Base-by-base conservation (phyloP, 1,284 basidiomycete species). In the Porodaedalea pini region DNA sequence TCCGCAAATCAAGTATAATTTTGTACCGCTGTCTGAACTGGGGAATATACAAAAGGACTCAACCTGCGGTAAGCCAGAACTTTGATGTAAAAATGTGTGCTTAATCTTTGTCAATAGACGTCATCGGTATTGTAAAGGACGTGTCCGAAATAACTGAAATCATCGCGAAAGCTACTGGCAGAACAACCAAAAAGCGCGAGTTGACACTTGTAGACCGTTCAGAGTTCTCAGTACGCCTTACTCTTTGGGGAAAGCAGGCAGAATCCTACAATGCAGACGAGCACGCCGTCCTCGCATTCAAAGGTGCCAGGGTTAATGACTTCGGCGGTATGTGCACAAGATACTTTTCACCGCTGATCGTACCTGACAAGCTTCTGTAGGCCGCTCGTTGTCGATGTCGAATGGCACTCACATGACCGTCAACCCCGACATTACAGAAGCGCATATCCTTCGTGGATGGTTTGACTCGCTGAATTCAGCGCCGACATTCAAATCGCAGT, bases 221-320 rank as follows among this genome's bases (percentile, higher is more conserved):
- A 7, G 81, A 81, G 31, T 93, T 79, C 69, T 85, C 86, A 32
- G 87, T 96, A 36, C 83, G 92, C 29, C 71, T 98, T 63, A 99
- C 97, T 2, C 76, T 99, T 4, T 99, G 97, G 96, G 97, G 96
- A 29, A 94, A 92, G 70, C 89, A 92, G 69, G 97, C 96, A 1
- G 94, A 98, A 69, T 81, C 81, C 47, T 99, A 88, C 69, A 71
- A 71, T 2, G 70, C 73, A 13, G 70, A 75, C 2, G 78, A 83
- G 40, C 77, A 82, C 54, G 83, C 91, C 8, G 84, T 97, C 19
- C 80, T 94, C 61, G 96, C 95, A 2, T 94, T 97, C 81, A 98
- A 97, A 75, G 91, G 93, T 21, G 92, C 94, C 66, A 95, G 90
- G 73, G 93, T 99, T 40, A 87, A 93, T 40, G 96, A 98, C 65